Conservation (phyloP, 176 grass and related monocot genomes). For the Juncus effusus region DNA sequence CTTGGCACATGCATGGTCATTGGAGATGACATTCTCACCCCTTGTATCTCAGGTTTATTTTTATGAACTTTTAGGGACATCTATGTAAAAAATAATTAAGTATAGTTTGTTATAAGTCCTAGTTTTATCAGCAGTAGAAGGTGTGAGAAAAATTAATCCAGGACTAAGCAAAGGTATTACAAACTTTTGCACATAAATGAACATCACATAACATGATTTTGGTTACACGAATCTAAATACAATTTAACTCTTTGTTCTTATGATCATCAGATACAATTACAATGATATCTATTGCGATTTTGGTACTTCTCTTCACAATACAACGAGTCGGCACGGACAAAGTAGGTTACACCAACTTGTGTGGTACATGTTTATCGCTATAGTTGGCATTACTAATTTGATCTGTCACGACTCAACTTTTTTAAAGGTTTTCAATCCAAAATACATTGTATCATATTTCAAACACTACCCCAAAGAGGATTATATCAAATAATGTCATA, state of each 20-base stretch:
- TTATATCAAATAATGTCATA: too few species aligned
- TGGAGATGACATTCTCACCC: conserved; percentile 39
- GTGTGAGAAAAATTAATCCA: conserved; percentile 62
- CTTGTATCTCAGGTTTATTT: conserved; percentile 35
- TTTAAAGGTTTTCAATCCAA: conserved; percentile 59
- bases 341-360: conserved; percentile 71
- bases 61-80: not conserved
- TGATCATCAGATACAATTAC: conserved; percentile 51
- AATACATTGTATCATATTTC: conserved; percentile 65
- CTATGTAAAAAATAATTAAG: not conserved
- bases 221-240: not conserved
- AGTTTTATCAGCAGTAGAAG: conserved; percentile 46
- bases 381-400: conserved; percentile 53
- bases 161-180: conserved; percentile 55
- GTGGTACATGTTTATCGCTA: conserved; percentile 63
- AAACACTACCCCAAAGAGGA: conserved; percentile 46
- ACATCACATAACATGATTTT: not conserved
- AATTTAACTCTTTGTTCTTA: conserved; percentile 10
- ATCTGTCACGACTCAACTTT: conserved; percentile 42
- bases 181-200: not conserved
- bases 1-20: conserved; percentile 42
- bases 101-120: not conserved
- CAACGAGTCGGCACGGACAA: conserved; percentile 77
- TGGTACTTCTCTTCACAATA: conserved; percentile 62
- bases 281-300: conserved; percentile 51